Evolutionary conservation across 1,284 basidiomycete genomes (phyloP).

Genomic region (Xerocomus minutiporus): DNA sequence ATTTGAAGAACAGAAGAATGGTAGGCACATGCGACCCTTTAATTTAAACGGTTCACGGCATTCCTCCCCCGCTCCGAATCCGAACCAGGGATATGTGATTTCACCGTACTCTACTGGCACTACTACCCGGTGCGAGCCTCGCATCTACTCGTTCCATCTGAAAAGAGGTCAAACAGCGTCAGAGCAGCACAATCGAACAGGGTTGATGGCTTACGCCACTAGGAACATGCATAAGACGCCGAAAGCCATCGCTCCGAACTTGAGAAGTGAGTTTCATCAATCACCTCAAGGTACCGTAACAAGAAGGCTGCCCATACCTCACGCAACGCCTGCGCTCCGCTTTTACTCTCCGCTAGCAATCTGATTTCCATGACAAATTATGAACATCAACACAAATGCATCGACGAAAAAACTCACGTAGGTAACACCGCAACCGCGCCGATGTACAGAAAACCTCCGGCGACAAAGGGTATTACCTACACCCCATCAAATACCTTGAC

Average conservation of each 20-base stretch:
- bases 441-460: conserved; percentile 90
- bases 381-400: conserved; percentile 9
- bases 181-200: conserved; percentile 15
- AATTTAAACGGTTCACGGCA: conserved; percentile 33
- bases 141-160: conserved; percentile 79
- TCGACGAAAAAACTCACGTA: conserved; percentile 52
- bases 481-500: conserved; percentile 10
- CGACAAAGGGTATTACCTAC: conserved; percentile 86
- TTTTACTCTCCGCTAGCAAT: conserved; percentile 79
- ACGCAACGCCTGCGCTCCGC: conserved; percentile 77
- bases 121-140: conserved; percentile 7
- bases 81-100: background rate
- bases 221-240: conserved; percentile 85
- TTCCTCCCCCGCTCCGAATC: conserved; percentile 9
- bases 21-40: conserved; percentile 14
- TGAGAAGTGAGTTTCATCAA: conserved; percentile 20
- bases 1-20: conserved; percentile 3
- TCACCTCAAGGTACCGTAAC: conserved; percentile 9
- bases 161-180: conserved; percentile 19
- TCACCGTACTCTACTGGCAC: conserved; percentile 10
- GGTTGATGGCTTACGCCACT: conserved; percentile 69
- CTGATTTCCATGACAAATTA: conserved; percentile 38
- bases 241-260: conserved; percentile 87
- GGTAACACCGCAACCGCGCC: conserved; percentile 86
- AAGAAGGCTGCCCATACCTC: conserved; percentile 51